A percentile compares a stretch with the other conserved stretches of the same genome.
These are phyloP conservation scores for Diaporthe sp. DNA, from an alignment of 2,329 filamentous ascomycete species.

Conservation along the genomic window DNA sequence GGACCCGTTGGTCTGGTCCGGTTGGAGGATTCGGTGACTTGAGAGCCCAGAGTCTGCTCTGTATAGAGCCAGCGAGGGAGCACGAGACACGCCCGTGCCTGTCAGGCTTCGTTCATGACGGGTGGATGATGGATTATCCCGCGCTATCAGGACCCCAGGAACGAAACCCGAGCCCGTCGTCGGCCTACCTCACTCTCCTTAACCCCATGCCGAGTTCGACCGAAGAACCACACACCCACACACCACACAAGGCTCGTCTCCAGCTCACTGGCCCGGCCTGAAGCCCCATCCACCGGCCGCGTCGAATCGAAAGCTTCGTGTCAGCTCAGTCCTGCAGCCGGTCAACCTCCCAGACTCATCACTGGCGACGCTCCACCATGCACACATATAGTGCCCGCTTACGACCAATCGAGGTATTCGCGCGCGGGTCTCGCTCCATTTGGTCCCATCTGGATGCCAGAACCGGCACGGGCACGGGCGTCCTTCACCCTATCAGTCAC, in stretches of 20 bases:
- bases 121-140: constrained; percentile 24
- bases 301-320: constrained; percentile 37
- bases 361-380: constrained; percentile 58
- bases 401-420: constrained; percentile 25
- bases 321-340: constrained; percentile 41
- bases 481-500: constrained; percentile 32
- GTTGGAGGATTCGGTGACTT: constrained; percentile 21
- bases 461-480: constrained; percentile 20
- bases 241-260: constrained; percentile 11
- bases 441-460: constrained; percentile 11
- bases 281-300: constrained; percentile 28
- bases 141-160: constrained; percentile 15
- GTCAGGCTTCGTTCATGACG: constrained; percentile 14
- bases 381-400: background rate
- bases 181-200: constrained; percentile 12
- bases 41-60: background rate
- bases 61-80: background rate
- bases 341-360: constrained; percentile 43
- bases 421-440: constrained; percentile 20
- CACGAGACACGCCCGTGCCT: constrained; percentile 13
- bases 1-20: constrained; percentile 12
- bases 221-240: constrained; percentile 22
- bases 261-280: constrained; percentile 36
- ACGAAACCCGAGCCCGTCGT: constrained; percentile 29
- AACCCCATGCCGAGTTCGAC: constrained; percentile 22